phyloP scores from a whole-genome alignment of 305 asterid species.

The Vinca major region DNA sequence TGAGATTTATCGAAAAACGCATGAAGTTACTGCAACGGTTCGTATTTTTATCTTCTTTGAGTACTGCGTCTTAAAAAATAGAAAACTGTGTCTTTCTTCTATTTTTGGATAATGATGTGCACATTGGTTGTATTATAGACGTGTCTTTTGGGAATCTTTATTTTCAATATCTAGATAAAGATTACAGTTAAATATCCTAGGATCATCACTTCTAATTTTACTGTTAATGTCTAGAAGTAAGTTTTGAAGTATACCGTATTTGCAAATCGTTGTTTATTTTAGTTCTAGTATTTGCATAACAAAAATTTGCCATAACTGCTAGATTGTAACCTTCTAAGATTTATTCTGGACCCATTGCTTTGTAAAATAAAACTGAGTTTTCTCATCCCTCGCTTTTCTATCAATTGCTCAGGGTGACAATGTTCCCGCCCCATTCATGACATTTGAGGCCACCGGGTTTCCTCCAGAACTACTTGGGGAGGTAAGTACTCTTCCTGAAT shows the following conservation, averaged over 20 bases:
- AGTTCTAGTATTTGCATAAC: not conserved
- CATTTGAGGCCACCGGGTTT: constrained; percentile 82
- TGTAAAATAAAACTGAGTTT: not conserved
- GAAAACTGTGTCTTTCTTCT: not conserved
- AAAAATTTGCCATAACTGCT: not conserved
- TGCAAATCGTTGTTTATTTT: not conserved
- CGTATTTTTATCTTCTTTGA: constrained; percentile 20
- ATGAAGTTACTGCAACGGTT: constrained; percentile 94
- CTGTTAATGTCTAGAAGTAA: no score
- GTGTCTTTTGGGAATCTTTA: not conserved
- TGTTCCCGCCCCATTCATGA: constrained; percentile 88
- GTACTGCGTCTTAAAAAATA: not conserved
- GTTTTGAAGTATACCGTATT: not conserved
- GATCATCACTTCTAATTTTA: no score
- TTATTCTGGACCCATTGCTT: not conserved
- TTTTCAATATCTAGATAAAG: not conserved
- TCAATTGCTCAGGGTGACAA: constrained; percentile 59
- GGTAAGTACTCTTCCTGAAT: constrained; percentile 43
- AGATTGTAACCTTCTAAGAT: not conserved
- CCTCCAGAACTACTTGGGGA: constrained; percentile 83
- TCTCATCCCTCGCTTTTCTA: not conserved
- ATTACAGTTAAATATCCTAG: no score
- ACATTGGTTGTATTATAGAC: not conserved
- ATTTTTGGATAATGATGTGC: not conserved
- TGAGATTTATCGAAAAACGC: constrained; percentile 75